A percentile compares a stretch with the other conserved stretches of the same genome.
Conservation (phyloP, 768 basidiomycete species). For the Suillus bovinus region DNA sequence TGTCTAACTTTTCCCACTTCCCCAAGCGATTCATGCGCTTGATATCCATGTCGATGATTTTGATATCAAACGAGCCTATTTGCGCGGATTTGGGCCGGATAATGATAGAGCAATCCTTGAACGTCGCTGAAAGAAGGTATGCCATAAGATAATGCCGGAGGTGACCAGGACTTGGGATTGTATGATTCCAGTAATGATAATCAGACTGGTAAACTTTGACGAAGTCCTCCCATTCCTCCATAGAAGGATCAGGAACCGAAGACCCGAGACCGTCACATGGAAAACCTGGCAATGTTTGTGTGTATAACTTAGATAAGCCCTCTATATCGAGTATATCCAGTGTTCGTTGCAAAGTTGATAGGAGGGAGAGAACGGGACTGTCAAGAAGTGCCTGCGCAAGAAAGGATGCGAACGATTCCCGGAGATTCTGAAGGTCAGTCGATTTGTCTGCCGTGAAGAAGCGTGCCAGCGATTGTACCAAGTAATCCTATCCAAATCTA, state of each 20-base stretch:
- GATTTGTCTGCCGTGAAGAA: constrained; percentile 19
- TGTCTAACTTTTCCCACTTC: constrained; percentile 76
- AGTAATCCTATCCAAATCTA: neutral
- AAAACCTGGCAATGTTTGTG: constrained; percentile 18
- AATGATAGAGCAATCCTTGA: constrained; percentile 94
- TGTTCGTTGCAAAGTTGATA: constrained; percentile 66
- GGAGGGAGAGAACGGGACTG: constrained; percentile 51
- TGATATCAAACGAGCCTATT: constrained; percentile 25
- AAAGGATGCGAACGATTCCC: constrained; percentile 50
- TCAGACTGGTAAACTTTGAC: constrained; percentile 49
- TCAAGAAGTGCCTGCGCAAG: constrained; percentile 49
- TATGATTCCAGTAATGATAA: constrained; percentile 37
- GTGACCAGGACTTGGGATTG: constrained; percentile 39
- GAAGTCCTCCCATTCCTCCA: constrained; percentile 68
- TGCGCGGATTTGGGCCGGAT: constrained; percentile 30
- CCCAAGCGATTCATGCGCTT: constrained; percentile 66
- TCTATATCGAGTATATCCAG: constrained; percentile 88
- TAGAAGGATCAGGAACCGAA: constrained; percentile 49
- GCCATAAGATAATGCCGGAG: constrained; percentile 68
- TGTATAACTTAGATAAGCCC: constrained; percentile 54
- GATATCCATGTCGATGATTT: constrained; percentile 82
- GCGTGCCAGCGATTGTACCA: neutral
- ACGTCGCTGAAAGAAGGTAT: constrained; percentile 86
- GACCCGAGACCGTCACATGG: constrained; percentile 26
- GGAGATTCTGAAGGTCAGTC: constrained; percentile 32